These are phyloP conservation scores for Botrytis byssoidea DNA, from an alignment of 2,329 filamentous ascomycete species.

Conservation along the genomic window DNA sequence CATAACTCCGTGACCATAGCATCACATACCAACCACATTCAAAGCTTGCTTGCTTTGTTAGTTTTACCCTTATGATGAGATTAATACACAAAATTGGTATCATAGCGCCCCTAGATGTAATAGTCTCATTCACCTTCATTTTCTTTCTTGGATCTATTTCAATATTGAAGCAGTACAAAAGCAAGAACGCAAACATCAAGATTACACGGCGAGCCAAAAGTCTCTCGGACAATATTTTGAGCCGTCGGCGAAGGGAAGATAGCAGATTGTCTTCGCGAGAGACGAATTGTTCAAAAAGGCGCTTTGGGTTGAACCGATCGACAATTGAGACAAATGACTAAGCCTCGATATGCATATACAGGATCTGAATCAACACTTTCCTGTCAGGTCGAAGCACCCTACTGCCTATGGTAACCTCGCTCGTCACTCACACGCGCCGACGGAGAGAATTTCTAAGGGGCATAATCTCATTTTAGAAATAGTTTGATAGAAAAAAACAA, in stretches of 20 bases:
- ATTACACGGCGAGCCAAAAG: neutral
- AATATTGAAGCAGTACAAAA: neutral
- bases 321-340: neutral
- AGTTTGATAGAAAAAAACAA: neutral
- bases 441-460: neutral
- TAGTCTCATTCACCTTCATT: neutral
- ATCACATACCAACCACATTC: neutral
- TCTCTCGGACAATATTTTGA: neutral
- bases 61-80: neutral
- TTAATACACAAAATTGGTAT: neutral
- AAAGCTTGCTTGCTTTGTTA: neutral
- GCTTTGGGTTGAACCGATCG: neutral
- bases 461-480: neutral
- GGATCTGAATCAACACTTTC: constrained; percentile 2
- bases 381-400: neutral
- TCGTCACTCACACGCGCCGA: neutral
- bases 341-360: neutral
- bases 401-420: neutral
- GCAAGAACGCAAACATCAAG: neutral
- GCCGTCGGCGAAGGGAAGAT: neutral
- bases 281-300: neutral
- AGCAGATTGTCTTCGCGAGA: neutral
- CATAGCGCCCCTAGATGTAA: neutral
- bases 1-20: neutral
- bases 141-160: neutral